A percentile compares a stretch with the other conserved stretches of the same genome.
These are phyloP conservation scores for Rhodosporidiobolus sp. DNA, from an alignment of 768 basidiomycete species.

Conservation along the genomic window DNA sequence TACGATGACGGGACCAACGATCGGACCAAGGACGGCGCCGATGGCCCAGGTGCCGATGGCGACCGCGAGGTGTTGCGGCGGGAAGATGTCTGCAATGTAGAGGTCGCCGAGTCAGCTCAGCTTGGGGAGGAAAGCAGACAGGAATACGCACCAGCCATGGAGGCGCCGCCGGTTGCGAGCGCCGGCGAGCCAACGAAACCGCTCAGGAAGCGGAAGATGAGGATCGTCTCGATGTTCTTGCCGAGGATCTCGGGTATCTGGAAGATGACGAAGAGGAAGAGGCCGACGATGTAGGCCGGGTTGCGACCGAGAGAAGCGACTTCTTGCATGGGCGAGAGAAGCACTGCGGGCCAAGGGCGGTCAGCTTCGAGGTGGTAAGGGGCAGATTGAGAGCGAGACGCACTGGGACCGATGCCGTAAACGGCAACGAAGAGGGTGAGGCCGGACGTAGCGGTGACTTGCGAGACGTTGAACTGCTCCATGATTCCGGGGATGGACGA, in stretches of 20 bases:
- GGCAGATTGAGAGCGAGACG: not conserved
- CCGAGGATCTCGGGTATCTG: constrained; percentile 45
- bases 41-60: constrained; percentile 12
- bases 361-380: not conserved
- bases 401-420: constrained; percentile 48
- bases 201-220: constrained; percentile 48
- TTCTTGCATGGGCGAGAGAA: constrained; percentile 46
- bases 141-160: constrained; percentile 15
- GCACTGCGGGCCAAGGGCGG: constrained; percentile 2
- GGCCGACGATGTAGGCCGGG: constrained; percentile 48
- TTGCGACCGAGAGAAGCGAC: constrained; percentile 49
- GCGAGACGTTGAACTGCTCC: constrained; percentile 30
- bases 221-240: constrained; percentile 21
- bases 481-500: constrained; percentile 30
- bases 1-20: constrained; percentile 24
- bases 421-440: constrained; percentile 48
- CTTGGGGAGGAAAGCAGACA: too few relatives aligned
- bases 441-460: constrained; percentile 44
- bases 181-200: constrained; percentile 45
- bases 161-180: constrained; percentile 47
- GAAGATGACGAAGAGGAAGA: constrained; percentile 48
- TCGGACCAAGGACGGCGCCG: constrained; percentile 46
- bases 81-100: not conserved
- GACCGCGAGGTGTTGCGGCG: not conserved
- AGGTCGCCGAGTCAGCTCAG: too few relatives aligned